Conservation (phyloP, 2,329 filamentous ascomycete species). For the Hymenotorrendiella dingleyae region DNA sequence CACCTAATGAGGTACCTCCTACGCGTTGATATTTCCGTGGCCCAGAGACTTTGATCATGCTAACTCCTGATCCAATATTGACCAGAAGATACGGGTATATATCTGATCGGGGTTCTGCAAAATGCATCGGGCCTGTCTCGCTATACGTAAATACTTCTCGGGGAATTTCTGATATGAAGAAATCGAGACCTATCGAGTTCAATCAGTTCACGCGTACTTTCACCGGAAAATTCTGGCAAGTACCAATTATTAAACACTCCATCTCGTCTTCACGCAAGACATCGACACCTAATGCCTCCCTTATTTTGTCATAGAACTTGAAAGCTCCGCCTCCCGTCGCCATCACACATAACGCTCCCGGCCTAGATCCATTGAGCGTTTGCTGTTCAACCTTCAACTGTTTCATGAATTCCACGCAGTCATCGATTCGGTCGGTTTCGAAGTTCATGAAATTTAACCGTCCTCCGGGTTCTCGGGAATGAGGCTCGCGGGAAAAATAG, state of each 20-base stretch:
- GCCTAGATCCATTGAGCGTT: conserved; percentile 64
- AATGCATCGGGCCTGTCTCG: conserved; percentile 85
- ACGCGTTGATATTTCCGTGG: conserved; percentile 83
- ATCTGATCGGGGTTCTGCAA: conserved; percentile 67
- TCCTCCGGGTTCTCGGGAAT: conserved; percentile 74
- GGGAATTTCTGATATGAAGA: conserved; percentile 97
- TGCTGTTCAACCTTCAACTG: conserved; percentile 78
- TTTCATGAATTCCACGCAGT: conserved; percentile 88
- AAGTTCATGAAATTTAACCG: conserved; percentile 93
- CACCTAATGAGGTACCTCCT: conserved; percentile 88
- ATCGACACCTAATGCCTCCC: conserved; percentile 75
- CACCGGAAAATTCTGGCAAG: background rate
- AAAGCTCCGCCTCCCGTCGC: conserved; percentile 93
- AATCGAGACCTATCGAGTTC: conserved; percentile 67
- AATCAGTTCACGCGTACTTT: conserved; percentile 2
- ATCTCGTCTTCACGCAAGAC: conserved; percentile 95
- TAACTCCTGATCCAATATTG: conserved; percentile 96
- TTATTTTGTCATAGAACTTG: conserved; percentile 93
- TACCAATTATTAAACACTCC: conserved; percentile 94
- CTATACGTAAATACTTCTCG: conserved; percentile 96
- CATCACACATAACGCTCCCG: conserved; percentile 79
- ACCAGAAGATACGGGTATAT: conserved; percentile 97
- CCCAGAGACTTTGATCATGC: conserved; percentile 93
- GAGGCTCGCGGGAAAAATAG: conserved; percentile 87
- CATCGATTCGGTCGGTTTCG: conserved; percentile 89